Conservation (phyloP, 306 rosid genomes). For the Begonia peltatifolia region DNA sequence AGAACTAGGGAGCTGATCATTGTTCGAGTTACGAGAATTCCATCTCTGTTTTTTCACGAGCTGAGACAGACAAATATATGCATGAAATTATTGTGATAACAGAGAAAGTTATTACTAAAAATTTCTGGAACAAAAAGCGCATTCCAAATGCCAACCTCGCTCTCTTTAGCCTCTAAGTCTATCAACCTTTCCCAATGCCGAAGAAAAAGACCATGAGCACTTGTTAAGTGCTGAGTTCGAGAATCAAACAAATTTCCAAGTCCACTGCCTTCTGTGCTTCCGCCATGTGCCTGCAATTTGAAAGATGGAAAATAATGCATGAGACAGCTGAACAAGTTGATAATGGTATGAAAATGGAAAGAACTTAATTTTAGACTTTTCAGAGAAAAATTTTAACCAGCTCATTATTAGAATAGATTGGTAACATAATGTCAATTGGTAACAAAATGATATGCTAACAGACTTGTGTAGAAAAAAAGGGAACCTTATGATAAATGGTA, state of each 20-base stretch:
- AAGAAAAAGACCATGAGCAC: slow-evolving; percentile 48
- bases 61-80: neutral
- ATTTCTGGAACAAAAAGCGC: slow-evolving; percentile 7
- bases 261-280: slow-evolving; percentile 55
- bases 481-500: slow-evolving; percentile 84
- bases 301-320: neutral
- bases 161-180: slow-evolving; percentile 80
- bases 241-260: slow-evolving; percentile 56
- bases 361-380: too few relatives aligned
- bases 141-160: slow-evolving; percentile 39
- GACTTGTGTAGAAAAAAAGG: neutral
- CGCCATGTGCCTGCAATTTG: slow-evolving; percentile 56
- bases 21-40: slow-evolving; percentile 35
- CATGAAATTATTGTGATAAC: neutral
- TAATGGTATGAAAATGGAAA: too few relatives aligned
- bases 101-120: slow-evolving; percentile 6
- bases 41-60: slow-evolving; percentile 47
- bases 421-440: too few relatives aligned
- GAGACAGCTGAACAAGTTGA: too few relatives aligned
- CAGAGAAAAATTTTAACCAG: too few relatives aligned
- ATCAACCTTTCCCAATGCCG: slow-evolving; percentile 77
- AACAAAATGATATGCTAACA: too few relatives aligned
- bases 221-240: slow-evolving; percentile 43
- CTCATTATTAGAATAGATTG: too few relatives aligned
- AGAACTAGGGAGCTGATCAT: slow-evolving; percentile 23